These are phyloP conservation scores for Fusarium buxicola DNA, from an alignment of 2,329 filamentous ascomycete genomes.

Conservation along the genomic window DNA sequence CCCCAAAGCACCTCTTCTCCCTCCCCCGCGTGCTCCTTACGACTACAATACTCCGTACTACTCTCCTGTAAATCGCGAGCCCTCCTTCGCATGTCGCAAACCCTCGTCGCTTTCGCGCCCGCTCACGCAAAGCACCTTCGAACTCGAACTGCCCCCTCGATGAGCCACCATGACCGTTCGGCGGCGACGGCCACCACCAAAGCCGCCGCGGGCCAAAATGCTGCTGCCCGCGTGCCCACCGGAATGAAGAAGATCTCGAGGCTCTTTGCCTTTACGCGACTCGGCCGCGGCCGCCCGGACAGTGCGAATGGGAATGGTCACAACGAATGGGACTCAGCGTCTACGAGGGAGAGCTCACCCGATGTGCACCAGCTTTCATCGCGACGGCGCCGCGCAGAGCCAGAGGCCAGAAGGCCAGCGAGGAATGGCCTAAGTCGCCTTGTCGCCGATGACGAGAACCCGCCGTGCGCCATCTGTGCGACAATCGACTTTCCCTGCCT, in stretches of 20 bases:
- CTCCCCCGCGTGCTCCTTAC: slow-evolving; percentile 24
- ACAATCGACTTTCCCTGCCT: slow-evolving; percentile 52
- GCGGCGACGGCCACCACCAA: slow-evolving; percentile 39
- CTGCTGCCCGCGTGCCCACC: slow-evolving; percentile 27
- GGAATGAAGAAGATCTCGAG: slow-evolving; percentile 54
- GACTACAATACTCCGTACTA: slow-evolving; percentile 5
- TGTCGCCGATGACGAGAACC: slow-evolving; percentile 45
- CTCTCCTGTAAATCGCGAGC: background rate
- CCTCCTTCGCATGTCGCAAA: slow-evolving; percentile 33
- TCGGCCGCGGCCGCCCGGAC: slow-evolving; percentile 45
- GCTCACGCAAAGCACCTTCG: slow-evolving; percentile 28
- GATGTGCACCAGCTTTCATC: slow-evolving; percentile 53
- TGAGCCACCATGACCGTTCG: slow-evolving; percentile 44
- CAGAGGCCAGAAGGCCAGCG: slow-evolving; percentile 39
- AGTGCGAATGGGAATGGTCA: slow-evolving; percentile 31
- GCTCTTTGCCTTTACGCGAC: slow-evolving; percentile 50
- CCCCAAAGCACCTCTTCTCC: slow-evolving; percentile 4
- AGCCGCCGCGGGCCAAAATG: slow-evolving; percentile 32
- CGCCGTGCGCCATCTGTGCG: slow-evolving; percentile 49
- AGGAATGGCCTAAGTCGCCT: slow-evolving; percentile 47
- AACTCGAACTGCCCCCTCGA: slow-evolving; percentile 25
- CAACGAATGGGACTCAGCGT: slow-evolving; percentile 37
- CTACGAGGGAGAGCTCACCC: slow-evolving; percentile 43
- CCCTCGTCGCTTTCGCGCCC: slow-evolving; percentile 32
- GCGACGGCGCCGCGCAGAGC: slow-evolving; percentile 41